Conservation (phyloP, 2,329 filamentous ascomycete genomes). For the Colletotrichum salicis region DNA sequence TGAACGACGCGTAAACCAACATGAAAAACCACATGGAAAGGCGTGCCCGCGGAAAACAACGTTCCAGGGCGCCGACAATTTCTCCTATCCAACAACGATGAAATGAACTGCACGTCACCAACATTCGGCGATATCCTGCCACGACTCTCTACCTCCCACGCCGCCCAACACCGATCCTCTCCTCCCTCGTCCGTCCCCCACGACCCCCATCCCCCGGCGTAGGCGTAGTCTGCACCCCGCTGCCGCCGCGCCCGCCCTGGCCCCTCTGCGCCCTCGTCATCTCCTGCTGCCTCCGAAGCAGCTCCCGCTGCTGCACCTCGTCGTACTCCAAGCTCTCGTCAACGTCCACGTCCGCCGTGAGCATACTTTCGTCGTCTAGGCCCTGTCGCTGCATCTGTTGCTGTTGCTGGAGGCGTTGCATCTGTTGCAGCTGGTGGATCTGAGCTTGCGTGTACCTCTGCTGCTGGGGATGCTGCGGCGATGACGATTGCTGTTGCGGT, state of each 20-base stretch:
- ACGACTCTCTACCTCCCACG: slow-evolving; percentile 31
- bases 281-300: slow-evolving; percentile 32
- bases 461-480: slow-evolving; percentile 15
- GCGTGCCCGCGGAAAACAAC: not conserved
- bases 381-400: slow-evolving; percentile 34
- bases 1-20: not conserved
- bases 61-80: not conserved
- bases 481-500: slow-evolving; percentile 3
- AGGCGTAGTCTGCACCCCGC: slow-evolving; percentile 39
- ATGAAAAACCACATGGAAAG: not conserved
- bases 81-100: too few relatives aligned
- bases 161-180: slow-evolving; percentile 50
- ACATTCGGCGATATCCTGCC: not conserved
- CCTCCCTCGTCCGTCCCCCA: slow-evolving; percentile 46
- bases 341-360: slow-evolving; percentile 30
- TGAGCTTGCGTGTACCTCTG: slow-evolving; percentile 6
- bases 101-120: not conserved
- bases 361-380: slow-evolving; percentile 24
- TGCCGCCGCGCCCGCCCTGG: slow-evolving; percentile 24
- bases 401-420: slow-evolving; percentile 26
- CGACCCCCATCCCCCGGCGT: slow-evolving; percentile 38
- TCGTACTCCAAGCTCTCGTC: slow-evolving; percentile 28
- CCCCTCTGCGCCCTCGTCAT: slow-evolving; percentile 34
- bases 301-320: not conserved
- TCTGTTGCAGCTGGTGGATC: slow-evolving; percentile 28